Base-by-base conservation (phyloP, 192 early-diverging fungal genomes). In the Coemansia javaensis region DNA sequence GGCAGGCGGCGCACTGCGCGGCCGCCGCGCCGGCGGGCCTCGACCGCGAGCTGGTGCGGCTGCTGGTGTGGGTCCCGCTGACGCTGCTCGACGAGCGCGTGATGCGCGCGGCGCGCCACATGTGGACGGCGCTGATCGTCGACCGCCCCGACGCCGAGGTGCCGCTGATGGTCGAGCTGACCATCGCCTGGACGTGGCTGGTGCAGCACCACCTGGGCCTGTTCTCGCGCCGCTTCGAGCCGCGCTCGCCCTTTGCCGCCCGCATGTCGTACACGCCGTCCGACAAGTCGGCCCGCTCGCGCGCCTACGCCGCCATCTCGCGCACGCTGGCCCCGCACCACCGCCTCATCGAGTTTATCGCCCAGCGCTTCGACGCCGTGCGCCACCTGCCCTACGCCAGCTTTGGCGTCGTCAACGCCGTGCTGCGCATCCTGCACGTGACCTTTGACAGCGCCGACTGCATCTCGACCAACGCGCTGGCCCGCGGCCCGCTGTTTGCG, bases 221-320 rank as follows among this genome's bases (percentile, higher is more conserved):
- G 27, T 99, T 87, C 50, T 86, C 82, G 25, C 73, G 62, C 21
- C 63, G 62, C 22, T 76, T 68, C 23, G 54, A 59, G 48, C 66
- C 68, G 11, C 40, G 53, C 12, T 83, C 90, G 57, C 90, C 93
- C 11, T 99, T 97, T 76, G 83, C 83, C 34, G 80, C 71, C 53
- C 88, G 87, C 53, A 94, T 98, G 90, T 86, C 86, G 18, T 97
- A 98, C 60, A 80, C 90, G 18, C 90, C 93, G 6, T 89, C 91
- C 2, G 87, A 88, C 66, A 90, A 92, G 61, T 81, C 80, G 2
- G 82, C 78, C 4, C 79, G 82, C 12, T 69, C 80, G 40, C 83
- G 75, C 38, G 83, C 71, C 15, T 76, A 81, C 33, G 72, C 75
- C 37, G 60, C 63, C 13, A 90, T 81, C 14, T 82, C 75, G 13